Conservation (phyloP, 768 basidiomycete genomes). For the Boletus coccyginus region DNA sequence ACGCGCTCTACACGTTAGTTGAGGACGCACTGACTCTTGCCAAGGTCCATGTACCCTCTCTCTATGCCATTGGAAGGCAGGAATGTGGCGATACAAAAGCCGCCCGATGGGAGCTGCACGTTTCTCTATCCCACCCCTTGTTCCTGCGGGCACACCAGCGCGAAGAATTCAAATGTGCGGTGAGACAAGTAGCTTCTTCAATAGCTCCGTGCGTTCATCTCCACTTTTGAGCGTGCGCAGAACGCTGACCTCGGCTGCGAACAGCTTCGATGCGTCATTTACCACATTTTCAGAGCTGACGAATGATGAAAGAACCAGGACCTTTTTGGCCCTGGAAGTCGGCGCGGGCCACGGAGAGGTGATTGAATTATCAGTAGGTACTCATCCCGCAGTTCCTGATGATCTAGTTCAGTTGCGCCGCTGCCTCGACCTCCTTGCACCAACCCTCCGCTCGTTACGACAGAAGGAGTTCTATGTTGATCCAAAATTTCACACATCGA, state of each 20-base stretch:
- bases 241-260: conserved; percentile 7
- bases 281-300: conserved; percentile 63
- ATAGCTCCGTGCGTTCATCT: conserved; percentile 42
- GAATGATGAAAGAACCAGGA: conserved; percentile 80
- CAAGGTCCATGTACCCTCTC: conserved; percentile 42
- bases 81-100: background rate
- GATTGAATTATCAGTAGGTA: conserved; percentile 13
- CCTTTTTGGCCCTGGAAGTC: conserved; percentile 77
- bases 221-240: background rate
- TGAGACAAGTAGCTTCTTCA: conserved; percentile 50
- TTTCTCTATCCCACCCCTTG: conserved; percentile 83
- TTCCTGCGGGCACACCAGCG: conserved; percentile 79
- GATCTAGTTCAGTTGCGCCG: conserved; percentile 49
- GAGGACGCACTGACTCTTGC: conserved; percentile 44
- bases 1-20: conserved; percentile 46
- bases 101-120: conserved; percentile 55
- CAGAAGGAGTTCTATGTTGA: conserved; percentile 77
- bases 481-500: conserved; percentile 86
- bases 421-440: conserved; percentile 55
- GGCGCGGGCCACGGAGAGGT: conserved; percentile 85
- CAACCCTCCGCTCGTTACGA: conserved; percentile 55
- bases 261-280: conserved; percentile 73
- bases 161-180: conserved; percentile 63
- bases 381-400: conserved; percentile 7
- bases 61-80: conserved; percentile 43